Evolutionary conservation across 1,284 basidiomycete species (phyloP).

Genomic region (Mycosarcoma maydis): DNA sequence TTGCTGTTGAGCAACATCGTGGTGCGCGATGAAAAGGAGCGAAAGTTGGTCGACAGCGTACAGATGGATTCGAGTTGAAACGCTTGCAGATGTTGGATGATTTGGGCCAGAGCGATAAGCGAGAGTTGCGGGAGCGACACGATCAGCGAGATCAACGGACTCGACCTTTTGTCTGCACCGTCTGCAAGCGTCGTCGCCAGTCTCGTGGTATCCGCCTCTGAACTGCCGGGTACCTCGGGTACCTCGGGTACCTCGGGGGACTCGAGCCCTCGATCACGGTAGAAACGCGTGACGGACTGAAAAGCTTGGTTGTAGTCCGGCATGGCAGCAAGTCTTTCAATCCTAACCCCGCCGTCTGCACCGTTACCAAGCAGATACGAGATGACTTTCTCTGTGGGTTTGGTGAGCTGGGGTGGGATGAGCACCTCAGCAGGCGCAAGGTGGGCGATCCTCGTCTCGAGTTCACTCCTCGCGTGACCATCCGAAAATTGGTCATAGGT

Average conservation of each 20-base stretch:
- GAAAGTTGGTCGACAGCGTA: slow-evolving; percentile 70
- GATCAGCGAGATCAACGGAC: slow-evolving; percentile 25
- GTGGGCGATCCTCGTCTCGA: slow-evolving; percentile 64
- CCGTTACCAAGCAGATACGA: slow-evolving; percentile 71
- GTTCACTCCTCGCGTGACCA: slow-evolving; percentile 51
- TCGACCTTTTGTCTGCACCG: neutral
- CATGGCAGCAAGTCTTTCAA: slow-evolving; percentile 74
- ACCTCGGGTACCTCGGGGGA: neutral
- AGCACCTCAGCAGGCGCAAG: slow-evolving; percentile 82
- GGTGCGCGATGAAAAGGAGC: slow-evolving; percentile 75
- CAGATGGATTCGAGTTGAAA: slow-evolving; percentile 74
- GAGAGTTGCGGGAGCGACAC: slow-evolving; percentile 69
- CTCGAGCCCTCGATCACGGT: slow-evolving; percentile 65
- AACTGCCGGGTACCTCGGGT: too few relatives aligned
- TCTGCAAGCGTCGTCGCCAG: slow-evolving; percentile 21
- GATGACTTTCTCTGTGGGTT: slow-evolving; percentile 81
- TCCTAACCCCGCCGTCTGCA: slow-evolving; percentile 68
- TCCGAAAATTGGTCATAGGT: slow-evolving; percentile 81
- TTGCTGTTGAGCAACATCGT: slow-evolving; percentile 91
- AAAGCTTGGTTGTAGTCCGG: slow-evolving; percentile 80
- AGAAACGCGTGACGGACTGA: slow-evolving; percentile 77
- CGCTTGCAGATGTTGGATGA: slow-evolving; percentile 78
- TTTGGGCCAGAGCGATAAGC: slow-evolving; percentile 79
- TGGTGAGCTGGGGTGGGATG: slow-evolving; percentile 74
- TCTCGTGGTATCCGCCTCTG: neutral